A percentile compares a stretch with the other conserved stretches of the same genome.
phyloP scores from a whole-genome alignment of 352 stramenopile genomes.

The Pythium dissimile region DNA sequence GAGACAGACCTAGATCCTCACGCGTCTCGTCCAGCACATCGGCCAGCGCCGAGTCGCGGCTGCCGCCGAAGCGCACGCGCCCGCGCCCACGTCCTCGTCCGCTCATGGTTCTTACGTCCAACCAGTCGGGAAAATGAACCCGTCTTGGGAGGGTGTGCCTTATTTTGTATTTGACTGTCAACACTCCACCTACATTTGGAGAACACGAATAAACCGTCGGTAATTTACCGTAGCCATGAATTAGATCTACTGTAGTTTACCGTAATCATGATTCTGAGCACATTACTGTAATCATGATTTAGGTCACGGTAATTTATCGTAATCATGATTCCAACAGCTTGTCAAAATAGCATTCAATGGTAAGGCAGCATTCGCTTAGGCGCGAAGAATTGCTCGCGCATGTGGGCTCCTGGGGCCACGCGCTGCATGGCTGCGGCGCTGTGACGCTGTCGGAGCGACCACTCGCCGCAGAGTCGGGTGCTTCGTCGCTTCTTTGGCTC shows the following conservation, averaged over 20 bases:
- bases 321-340: too few relatives aligned
- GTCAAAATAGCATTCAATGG: too few relatives aligned
- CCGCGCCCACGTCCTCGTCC: slow-evolving; percentile 51
- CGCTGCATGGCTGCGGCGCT: not conserved
- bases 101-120: slow-evolving; percentile 35
- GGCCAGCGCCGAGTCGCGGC: slow-evolving; percentile 56
- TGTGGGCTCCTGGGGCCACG: not conserved
- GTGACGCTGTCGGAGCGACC: not conserved
- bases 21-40: slow-evolving; percentile 72
- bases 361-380: not conserved
- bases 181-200: too few relatives aligned
- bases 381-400: slow-evolving; percentile 3
- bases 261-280: too few relatives aligned
- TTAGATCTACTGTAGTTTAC: too few relatives aligned
- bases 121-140: slow-evolving; percentile 1
- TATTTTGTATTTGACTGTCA: slow-evolving; percentile 1
- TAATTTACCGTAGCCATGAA: too few relatives aligned
- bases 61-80: slow-evolving; percentile 71
- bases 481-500: not conserved
- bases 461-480: not conserved
- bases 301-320: too few relatives aligned
- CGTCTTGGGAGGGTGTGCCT: not conserved
- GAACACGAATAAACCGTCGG: too few relatives aligned
- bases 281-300: too few relatives aligned
- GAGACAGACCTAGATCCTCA: slow-evolving; percentile 62